Conservation (phyloP, 495 filamentous ascomycete species). For the Ramalina intermedia region DNA sequence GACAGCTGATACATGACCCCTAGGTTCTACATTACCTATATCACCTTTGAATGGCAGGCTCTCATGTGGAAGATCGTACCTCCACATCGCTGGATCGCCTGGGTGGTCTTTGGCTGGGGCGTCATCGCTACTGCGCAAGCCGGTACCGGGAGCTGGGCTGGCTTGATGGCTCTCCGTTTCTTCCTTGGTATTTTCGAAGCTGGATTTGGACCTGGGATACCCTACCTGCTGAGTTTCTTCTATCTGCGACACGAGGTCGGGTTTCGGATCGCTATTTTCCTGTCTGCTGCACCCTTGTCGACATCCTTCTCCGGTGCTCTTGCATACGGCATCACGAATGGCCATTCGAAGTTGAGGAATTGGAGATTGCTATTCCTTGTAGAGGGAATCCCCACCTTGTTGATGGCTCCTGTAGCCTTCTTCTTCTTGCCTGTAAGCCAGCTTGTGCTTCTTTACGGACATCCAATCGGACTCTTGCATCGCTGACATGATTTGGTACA, state of each 20-base stretch:
- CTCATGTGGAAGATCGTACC: slow-evolving; percentile 60
- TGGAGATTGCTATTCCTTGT: slow-evolving; percentile 78
- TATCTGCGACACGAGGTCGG: slow-evolving; percentile 69
- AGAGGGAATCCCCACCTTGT: slow-evolving; percentile 60
- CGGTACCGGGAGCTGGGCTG: slow-evolving; percentile 42
- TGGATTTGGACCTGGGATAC: slow-evolving; percentile 54
- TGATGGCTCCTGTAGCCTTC: slow-evolving; percentile 50
- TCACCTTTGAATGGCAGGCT: slow-evolving; percentile 52
- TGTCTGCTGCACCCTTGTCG: slow-evolving; percentile 66
- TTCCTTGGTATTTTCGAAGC: slow-evolving; percentile 54
- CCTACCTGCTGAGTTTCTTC: slow-evolving; percentile 70
- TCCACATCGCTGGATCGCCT: slow-evolving; percentile 37
- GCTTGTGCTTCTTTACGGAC: too few species aligned
- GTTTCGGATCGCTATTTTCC: slow-evolving; percentile 59
- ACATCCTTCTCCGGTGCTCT: slow-evolving; percentile 73
- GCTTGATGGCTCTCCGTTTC: slow-evolving; percentile 52
- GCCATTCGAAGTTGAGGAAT: slow-evolving; percentile 47
- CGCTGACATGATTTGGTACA: too few species aligned
- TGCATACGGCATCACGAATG: slow-evolving; percentile 69
- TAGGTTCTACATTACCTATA: slow-evolving; percentile 49
- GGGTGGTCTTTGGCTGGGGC: slow-evolving; percentile 37
- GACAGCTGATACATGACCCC: too few species aligned
- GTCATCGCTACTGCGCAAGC: slow-evolving; percentile 47
- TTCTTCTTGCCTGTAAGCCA: slow-evolving; percentile 41
- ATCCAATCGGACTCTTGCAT: too few species aligned